Evolutionary conservation across 2,329 filamentous ascomycete species (phyloP).

Genomic region (Botrytis galanthina): DNA sequence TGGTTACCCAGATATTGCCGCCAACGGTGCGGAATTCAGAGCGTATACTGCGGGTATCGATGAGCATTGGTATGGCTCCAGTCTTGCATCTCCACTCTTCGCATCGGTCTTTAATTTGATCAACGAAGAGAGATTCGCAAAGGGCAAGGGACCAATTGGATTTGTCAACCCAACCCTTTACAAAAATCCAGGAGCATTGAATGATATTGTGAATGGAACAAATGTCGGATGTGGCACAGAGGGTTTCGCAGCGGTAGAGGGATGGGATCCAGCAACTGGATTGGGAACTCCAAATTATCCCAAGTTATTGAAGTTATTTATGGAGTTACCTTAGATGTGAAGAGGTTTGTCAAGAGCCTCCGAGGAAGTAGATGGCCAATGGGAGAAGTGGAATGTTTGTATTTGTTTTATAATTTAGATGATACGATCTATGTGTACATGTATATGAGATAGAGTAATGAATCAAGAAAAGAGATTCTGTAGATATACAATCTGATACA

Average conservation of each 20-base stretch:
- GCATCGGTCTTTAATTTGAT: slow-evolving; percentile 30
- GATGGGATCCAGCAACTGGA: slow-evolving; percentile 35
- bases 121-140: slow-evolving; percentile 12
- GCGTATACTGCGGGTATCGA: slow-evolving; percentile 20
- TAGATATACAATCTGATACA: not conserved
- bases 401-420: not conserved
- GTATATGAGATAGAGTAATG: not conserved
- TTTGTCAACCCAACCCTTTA: slow-evolving; percentile 21
- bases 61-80: slow-evolving; percentile 26
- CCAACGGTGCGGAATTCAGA: slow-evolving; percentile 46
- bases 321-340: slow-evolving; percentile 27
- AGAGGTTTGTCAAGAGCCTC: too few relatives aligned
- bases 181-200: slow-evolving; percentile 34
- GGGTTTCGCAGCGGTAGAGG: slow-evolving; percentile 39
- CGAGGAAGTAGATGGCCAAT: not conserved
- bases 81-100: slow-evolving; percentile 28
- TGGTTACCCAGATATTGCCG: slow-evolving; percentile 54
- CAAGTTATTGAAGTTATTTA: slow-evolving; percentile 32
- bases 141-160: slow-evolving; percentile 14
- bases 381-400: not conserved
- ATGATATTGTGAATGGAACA: slow-evolving; percentile 38
- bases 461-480: not conserved
- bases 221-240: slow-evolving; percentile 38
- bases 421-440: not conserved
- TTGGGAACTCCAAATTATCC: slow-evolving; percentile 34